These are phyloP conservation scores for Rhizophagus prolifer DNA, from an alignment of 192 early-diverging fungal species.

Conservation along the genomic window DNA sequence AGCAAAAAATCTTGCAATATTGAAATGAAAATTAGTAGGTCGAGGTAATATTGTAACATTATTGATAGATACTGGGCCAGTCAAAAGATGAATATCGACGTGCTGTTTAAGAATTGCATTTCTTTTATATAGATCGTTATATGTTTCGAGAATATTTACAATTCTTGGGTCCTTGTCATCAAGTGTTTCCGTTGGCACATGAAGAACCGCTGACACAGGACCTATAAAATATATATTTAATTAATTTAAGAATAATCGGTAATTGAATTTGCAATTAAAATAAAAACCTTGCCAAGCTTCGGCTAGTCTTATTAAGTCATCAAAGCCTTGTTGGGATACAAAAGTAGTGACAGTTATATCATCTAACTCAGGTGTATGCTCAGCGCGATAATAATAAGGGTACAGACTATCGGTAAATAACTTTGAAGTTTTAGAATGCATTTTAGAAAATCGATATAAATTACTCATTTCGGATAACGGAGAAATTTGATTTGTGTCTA, in stretches of 20 bases:
- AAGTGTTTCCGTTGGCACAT: conserved; percentile 32
- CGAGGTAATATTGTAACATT: conserved; percentile 32
- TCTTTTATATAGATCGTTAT: conserved; percentile 35
- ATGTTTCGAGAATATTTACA: background rate
- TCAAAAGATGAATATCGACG: conserved; percentile 52
- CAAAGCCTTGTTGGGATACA: conserved; percentile 44
- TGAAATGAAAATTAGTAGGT: conserved; percentile 52
- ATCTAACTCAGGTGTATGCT: conserved; percentile 36
- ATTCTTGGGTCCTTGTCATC: conserved; percentile 16
- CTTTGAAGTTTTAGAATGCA: conserved; percentile 39
- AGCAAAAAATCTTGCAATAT: conserved; percentile 55
- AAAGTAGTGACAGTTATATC: conserved; percentile 52
- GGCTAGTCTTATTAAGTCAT: conserved; percentile 46
- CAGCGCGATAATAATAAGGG: conserved; percentile 38
- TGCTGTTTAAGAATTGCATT: conserved; percentile 39
- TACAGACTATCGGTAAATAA: conserved; percentile 36
- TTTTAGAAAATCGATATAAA: conserved; percentile 35
- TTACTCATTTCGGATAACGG: conserved; percentile 15
- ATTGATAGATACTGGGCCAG: conserved; percentile 29
- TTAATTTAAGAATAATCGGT: background rate
- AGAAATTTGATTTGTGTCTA: conserved; percentile 24
- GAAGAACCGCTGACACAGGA: conserved; percentile 54
- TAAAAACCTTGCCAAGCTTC: conserved; percentile 51
- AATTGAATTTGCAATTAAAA: too few species aligned
- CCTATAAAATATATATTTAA: conserved; percentile 31